phyloP scores from a whole-genome alignment of 164 flowering plant genomes.

The Vitis labrusca region DNA sequence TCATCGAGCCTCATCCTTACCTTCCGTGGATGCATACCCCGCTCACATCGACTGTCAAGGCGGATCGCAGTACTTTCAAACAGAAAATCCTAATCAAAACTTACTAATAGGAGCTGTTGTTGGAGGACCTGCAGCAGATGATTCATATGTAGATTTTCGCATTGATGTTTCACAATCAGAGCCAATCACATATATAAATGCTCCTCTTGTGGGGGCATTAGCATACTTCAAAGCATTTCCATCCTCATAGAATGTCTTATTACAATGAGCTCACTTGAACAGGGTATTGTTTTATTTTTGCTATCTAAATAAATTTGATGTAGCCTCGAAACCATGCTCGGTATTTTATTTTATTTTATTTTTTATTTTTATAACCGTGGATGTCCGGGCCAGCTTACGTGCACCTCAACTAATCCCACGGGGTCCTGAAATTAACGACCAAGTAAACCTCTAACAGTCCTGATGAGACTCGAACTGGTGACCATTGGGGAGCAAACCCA shows the following conservation, averaged over 20 bases:
- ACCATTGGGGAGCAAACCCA: too few species aligned
- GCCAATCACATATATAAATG: conserved; percentile 47
- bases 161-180: conserved; percentile 26
- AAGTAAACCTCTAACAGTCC: too few species aligned
- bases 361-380: too few species aligned
- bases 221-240: conserved; percentile 23
- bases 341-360: too few species aligned
- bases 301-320: neutral
- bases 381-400: too few species aligned
- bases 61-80: conserved; percentile 17
- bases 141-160: conserved; percentile 26
- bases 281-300: neutral
- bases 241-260: too few species aligned
- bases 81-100: conserved; percentile 27
- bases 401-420: too few species aligned
- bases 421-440: too few species aligned
- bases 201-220: conserved; percentile 37
- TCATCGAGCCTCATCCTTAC: conserved; percentile 41
- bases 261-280: too few species aligned
- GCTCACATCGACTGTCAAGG: conserved; percentile 21
- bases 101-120: conserved; percentile 33
- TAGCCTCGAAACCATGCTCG: too few species aligned
- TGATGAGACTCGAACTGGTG: too few species aligned
- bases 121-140: conserved; percentile 40
- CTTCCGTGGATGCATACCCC: conserved; percentile 18